Percentiles rank a stretch among this genome's conserved stretches.
Evolutionary conservation across 2,329 filamentous ascomycete genomes (phyloP).

Genomic region (Penicillium nordicum): DNA sequence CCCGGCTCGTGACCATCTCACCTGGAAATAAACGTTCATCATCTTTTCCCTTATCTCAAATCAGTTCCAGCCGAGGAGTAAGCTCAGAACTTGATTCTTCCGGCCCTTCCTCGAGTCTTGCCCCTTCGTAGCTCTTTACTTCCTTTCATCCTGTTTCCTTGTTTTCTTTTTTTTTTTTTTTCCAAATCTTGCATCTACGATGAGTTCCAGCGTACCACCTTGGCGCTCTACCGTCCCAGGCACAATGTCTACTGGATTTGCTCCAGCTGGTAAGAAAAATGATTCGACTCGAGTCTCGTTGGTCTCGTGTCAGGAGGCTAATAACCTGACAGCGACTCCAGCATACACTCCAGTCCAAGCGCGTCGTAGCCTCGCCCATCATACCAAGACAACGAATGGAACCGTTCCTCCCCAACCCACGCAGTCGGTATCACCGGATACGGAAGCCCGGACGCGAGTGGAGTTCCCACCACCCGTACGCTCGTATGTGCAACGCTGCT

Average conservation of each 20-base stretch:
- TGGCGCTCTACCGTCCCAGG: slow-evolving; percentile 37
- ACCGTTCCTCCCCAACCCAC: slow-evolving; percentile 26
- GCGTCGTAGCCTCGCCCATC: slow-evolving; percentile 57
- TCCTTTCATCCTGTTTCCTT: slow-evolving; percentile 13
- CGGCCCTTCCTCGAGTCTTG: neutral
- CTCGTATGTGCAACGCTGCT: slow-evolving; percentile 83
- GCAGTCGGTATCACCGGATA: slow-evolving; percentile 31
- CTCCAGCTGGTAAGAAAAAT: slow-evolving; percentile 31
- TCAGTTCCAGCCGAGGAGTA: slow-evolving; percentile 4
- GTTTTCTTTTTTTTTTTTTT: neutral
- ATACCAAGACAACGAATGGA: slow-evolving; percentile 21
- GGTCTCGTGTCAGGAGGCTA: slow-evolving; percentile 9
- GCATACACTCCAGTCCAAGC: slow-evolving; percentile 62
- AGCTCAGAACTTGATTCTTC: neutral
- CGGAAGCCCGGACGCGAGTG: slow-evolving; percentile 52
- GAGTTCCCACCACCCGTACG: slow-evolving; percentile 82
- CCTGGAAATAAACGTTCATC: neutral
- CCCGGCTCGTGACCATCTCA: neutral
- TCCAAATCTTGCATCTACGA: slow-evolving; percentile 23
- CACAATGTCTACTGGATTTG: slow-evolving; percentile 29
- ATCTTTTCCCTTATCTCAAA: neutral
- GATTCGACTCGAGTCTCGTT: neutral
- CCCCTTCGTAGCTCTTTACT: slow-evolving; percentile 16
- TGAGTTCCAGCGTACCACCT: slow-evolving; percentile 41
- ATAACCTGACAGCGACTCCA: slow-evolving; percentile 41